Evolutionary conservation across 2,329 filamentous ascomycete genomes (phyloP), one percentile per base, ranked within the genome.

Genomic region (Hypoxylon sp.): DNA sequence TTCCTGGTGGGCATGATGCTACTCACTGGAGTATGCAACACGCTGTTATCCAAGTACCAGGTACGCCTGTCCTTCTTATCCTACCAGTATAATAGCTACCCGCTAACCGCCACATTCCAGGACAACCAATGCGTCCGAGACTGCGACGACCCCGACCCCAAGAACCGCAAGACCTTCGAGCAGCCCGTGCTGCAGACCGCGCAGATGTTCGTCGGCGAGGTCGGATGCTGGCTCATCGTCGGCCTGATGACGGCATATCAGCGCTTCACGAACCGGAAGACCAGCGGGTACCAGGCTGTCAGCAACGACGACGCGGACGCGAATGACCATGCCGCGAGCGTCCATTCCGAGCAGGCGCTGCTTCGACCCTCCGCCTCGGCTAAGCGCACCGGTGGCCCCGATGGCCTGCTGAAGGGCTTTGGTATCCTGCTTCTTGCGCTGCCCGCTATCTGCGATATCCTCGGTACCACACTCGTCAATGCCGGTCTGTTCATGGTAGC

Each of bases 141-240:
- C 81, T 99, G 95, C 82, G 88, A 92, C 72, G 84, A 87, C 63
- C 82, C 86, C 20, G 81, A 92, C 72, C 86, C 87, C 8, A 84
- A 84, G 62, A 86, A 90, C 69, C 90, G 87, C 55, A 81, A 86
- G 67, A 85, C 87, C 71, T 98, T 99, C 79, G 93, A 97, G 77
- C 94, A 98, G 76, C 95, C 95, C 17, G 94, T 99, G 54, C 88
- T 98, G 56, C 95, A 99, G 77, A 98, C 95, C 67, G 88, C 93
- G 1, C 95, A 98, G 78, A 99, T 99, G 95, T 99, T 99, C 77
- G 85, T 97, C 65, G 95, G 95, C 58, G 95, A 99, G 78, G 91
- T 92, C 85, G 94, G 93, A 67, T 97, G 93, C 82, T 99, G 94
- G 94, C 85, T 98, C 13, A 92, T 99, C 55, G 86, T 98, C 44